phyloP scores from a whole-genome alignment of 169 alveolate genomes.

The Condylostoma magnum region DNA sequence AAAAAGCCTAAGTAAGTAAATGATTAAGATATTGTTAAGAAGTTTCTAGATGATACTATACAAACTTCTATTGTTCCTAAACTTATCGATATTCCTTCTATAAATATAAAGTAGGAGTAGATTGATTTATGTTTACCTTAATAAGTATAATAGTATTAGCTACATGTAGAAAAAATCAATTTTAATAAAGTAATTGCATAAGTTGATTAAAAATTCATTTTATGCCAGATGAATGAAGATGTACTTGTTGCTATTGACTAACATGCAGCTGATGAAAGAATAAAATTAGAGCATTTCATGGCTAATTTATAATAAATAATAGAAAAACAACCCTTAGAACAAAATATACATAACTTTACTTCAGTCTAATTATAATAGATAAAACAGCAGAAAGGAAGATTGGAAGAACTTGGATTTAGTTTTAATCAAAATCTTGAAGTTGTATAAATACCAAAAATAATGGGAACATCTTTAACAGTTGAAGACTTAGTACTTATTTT shows the following conservation, averaged over 20 bases:
- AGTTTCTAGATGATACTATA: too few relatives aligned
- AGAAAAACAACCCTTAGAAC: neutral
- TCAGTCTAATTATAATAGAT: neutral
- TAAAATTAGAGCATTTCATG: slow-evolving; percentile 19
- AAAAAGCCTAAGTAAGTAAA: too few relatives aligned
- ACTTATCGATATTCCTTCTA: too few relatives aligned
- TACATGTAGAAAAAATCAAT: neutral
- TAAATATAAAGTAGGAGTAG: too few relatives aligned
- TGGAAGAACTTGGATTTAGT: neutral
- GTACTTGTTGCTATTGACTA: slow-evolving; percentile 29
- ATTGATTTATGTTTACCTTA: too few relatives aligned
- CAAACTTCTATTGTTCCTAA: too few relatives aligned
- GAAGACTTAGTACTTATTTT: slow-evolving; percentile 1
- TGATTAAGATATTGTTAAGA: too few relatives aligned
- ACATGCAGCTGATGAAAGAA: slow-evolving; percentile 47
- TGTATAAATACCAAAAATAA: slow-evolving; percentile 16
- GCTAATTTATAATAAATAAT: neutral
- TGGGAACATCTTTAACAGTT: neutral
- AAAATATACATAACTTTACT: neutral
- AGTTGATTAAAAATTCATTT: slow-evolving; percentile 22
- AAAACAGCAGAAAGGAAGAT: neutral
- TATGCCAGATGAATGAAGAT: neutral
- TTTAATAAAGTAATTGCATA: neutral
- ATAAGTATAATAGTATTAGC: too few relatives aligned
- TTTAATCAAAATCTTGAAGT: neutral